phyloP scores from a whole-genome alignment of 2,329 filamentous ascomycete species.

The Cladorrhinum sp. region DNA sequence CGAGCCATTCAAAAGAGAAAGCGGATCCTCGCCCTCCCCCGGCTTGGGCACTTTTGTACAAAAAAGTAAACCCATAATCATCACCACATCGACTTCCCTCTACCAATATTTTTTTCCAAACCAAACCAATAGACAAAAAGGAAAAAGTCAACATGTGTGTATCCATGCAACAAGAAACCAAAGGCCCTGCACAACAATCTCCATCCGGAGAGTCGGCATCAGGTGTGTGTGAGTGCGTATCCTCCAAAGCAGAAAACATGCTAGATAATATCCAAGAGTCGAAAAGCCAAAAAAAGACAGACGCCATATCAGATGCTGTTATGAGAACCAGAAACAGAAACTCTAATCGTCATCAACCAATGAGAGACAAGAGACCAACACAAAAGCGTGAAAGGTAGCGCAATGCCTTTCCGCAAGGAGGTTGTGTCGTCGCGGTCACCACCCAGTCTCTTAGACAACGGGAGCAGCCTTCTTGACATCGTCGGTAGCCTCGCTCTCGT shows the following conservation, averaged over 20 bases:
- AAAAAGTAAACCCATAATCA: background rate
- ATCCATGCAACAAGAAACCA: background rate
- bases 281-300: background rate
- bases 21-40: background rate
- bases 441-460: conserved; percentile 19
- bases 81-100: background rate
- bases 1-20: background rate
- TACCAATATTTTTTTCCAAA: background rate
- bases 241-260: background rate
- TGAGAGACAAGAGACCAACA: background rate
- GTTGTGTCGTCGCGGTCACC: background rate
- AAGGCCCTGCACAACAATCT: background rate
- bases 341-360: background rate
- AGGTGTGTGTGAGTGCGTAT: background rate
- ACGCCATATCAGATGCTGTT: conserved; percentile 1
- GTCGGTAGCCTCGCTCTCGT: conserved; percentile 75
- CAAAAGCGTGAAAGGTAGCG: conserved; percentile 1
- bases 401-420: background rate
- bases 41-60: background rate
- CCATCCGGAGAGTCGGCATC: background rate
- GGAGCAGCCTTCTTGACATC: conserved; percentile 65
- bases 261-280: conserved; percentile 6
- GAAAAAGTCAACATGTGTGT: background rate
- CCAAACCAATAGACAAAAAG: background rate
- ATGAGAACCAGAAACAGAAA: background rate